Conservation (phyloP, 208 protist species). For the Crithidia bombi region DNA sequence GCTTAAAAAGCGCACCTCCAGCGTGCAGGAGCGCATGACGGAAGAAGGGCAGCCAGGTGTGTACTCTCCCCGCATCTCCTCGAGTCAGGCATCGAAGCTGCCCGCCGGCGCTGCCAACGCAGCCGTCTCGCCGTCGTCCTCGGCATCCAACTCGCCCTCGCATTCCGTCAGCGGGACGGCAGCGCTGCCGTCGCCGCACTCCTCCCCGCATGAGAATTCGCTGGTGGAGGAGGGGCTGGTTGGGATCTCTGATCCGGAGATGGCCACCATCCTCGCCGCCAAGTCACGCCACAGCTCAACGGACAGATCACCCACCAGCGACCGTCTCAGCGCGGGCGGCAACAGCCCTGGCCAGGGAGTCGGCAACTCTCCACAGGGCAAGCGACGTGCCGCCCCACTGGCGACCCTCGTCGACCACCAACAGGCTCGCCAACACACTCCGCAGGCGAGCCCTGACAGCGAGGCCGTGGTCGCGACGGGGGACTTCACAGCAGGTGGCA, state of each 20-base stretch:
- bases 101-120: not conserved
- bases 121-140: conserved; percentile 7
- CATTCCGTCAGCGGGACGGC: not conserved
- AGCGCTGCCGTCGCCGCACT: conserved; percentile 28
- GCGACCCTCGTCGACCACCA: conserved; percentile 72
- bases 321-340: conserved; percentile 15
- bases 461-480: conserved; percentile 9
- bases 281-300: conserved; percentile 30
- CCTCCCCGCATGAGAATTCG: conserved; percentile 22
- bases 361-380: conserved; percentile 10
- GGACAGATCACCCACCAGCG: conserved; percentile 27
- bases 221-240: conserved; percentile 36
- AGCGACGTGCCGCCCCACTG: conserved; percentile 41
- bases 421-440: conserved; percentile 41
- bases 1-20: conserved; percentile 47
- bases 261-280: conserved; percentile 35
- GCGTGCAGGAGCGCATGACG: conserved; percentile 42
- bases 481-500: not conserved
- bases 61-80: conserved; percentile 51
- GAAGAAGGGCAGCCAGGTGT: conserved; percentile 48
- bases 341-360: conserved; percentile 1
- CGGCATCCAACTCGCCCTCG: not conserved
- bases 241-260: conserved; percentile 42
- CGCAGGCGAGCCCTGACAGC: conserved; percentile 15
- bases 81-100: conserved; percentile 25